Evolutionary conservation across 768 basidiomycete species (phyloP), one percentile per base, ranked within the genome.

Genomic region (Suillus discolor): DNA sequence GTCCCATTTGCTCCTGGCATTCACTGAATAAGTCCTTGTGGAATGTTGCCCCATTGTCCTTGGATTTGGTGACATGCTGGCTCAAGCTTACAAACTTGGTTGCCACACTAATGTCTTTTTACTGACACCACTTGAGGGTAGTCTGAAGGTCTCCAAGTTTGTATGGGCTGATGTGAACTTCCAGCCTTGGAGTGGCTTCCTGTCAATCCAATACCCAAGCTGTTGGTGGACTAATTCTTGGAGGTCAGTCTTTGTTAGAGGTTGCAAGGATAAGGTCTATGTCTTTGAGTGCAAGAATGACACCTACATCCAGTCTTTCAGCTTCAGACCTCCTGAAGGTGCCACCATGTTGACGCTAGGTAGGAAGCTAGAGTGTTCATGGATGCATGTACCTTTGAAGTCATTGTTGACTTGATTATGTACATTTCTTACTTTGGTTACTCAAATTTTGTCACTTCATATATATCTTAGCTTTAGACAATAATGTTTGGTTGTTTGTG

Each of bases 131-230:
- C 28, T 13, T n/a, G 15, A 31, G 39, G 23, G 13, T 7, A 23
- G 18, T 13, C 53, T 62, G 4, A n/a, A 47, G 39, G 16, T 31
- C 7, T 11, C 6, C 15, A 62, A 62, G 25, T 64, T 38, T 23
- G 9, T 13, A 16, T 64, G 63, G 55, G 11, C 2, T 15, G 53
- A 64, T 20, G 20, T 3, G 1, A n/a, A 60, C 8, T 16, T 23
- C 23, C 2, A 8, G 12, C 64, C 57, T 31, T 61, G 47, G 57
- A 36, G 64, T 3, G 4, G 44, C 16, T 39, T 36, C 45, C 45
- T 61, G 6, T 59, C 64, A 15, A 34, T 65, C 20, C 59, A 65
- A 41, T 65, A 59, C 38, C 64, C 64, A 28, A 20, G 6, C 16
- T 65, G 57, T 47, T 23, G 36, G 16, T 34, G 28, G 6, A 28